phyloP scores from a whole-genome alignment of 306 rosid species.

The Vicia villosa region DNA sequence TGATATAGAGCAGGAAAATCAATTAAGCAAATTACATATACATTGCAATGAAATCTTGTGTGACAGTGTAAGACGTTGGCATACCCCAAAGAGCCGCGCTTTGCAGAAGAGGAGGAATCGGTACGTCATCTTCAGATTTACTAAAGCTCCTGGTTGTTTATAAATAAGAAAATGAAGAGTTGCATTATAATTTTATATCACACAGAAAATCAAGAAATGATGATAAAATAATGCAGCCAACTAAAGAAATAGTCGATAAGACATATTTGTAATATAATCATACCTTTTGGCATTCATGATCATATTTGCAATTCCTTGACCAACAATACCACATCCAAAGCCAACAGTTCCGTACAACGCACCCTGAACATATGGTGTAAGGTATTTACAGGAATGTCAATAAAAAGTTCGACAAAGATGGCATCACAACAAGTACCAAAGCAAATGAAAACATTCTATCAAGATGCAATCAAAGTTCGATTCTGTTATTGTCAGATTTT shows the following conservation, averaged over 20 bases:
- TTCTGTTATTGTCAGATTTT: constrained; percentile 5
- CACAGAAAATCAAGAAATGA: not conserved
- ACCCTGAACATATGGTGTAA: constrained; percentile 57
- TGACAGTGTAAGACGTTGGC: constrained; percentile 28
- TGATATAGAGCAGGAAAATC: constrained; percentile 40
- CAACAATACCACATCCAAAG: constrained; percentile 88
- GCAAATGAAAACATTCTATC: constrained; percentile 23
- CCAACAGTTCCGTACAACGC: constrained; percentile 87
- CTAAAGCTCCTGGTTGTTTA: constrained; percentile 68
- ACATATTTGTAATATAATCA: not conserved
- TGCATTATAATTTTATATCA: not conserved
- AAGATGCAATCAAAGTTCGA: constrained; percentile 13
- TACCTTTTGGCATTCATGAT: constrained; percentile 92
- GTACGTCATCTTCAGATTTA: constrained; percentile 91
- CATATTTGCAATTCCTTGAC: constrained; percentile 95
- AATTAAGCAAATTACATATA: not conserved
- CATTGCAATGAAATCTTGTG: constrained; percentile 18
- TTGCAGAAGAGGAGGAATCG: constrained; percentile 87
- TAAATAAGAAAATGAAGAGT: not conserved
- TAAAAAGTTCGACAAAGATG: constrained; percentile 2
- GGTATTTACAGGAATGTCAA: constrained; percentile 32
- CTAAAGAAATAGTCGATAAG: constrained; percentile 16
- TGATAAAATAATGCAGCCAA: constrained; percentile 16
- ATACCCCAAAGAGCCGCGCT: constrained; percentile 81
- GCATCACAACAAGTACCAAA: constrained; percentile 11